These are phyloP conservation scores for Dictyostelium discoideum DNA, from an alignment of 78 protist species.

Conservation along the genomic window dicty_2.7 NC_007090.3:610001-610500, in stretches of 20 bases:
- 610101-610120: neutral
- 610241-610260: neutral
- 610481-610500: neutral
- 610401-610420: neutral
- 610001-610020: neutral
- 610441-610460: neutral
- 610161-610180: neutral
- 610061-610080: neutral
- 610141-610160: neutral
- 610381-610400: neutral
- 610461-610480: neutral
- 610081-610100: conserved; percentile 2
- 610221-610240: neutral
- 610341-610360: neutral
- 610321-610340: neutral
- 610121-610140: neutral
- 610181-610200: neutral
- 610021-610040: neutral
- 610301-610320: neutral
- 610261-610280: neutral
- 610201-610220: neutral
- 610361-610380: neutral
- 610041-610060: neutral
- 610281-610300: neutral
- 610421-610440: too few species aligned